These are phyloP conservation scores for Thalassia testudinum DNA, from an alignment of 116 monocot species.

Conservation along the genomic window DNA sequence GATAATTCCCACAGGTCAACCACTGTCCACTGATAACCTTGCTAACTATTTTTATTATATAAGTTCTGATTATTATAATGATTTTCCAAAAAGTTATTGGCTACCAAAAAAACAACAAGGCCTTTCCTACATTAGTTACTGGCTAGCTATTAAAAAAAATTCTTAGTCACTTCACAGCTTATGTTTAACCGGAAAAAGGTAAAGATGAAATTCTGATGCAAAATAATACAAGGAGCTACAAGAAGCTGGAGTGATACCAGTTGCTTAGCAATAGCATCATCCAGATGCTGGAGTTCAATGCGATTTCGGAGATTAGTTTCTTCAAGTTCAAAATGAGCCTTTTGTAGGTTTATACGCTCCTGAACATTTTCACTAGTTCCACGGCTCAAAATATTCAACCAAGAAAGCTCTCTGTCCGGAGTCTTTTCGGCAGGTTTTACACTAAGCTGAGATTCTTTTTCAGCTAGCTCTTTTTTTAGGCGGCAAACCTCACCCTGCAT, in stretches of 20 bases:
- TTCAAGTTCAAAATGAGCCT: conserved; percentile 88
- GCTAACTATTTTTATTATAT: too few relatives aligned
- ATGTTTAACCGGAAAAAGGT: too few relatives aligned
- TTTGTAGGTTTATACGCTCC: conserved; percentile 93
- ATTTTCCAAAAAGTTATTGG: too few relatives aligned
- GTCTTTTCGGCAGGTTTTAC: conserved; percentile 50
- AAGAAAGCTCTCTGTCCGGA: conserved; percentile 74
- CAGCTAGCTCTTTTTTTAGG: conserved; percentile 73
- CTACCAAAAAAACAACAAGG: too few relatives aligned
- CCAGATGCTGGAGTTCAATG: conserved; percentile 76
- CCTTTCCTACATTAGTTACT: too few relatives aligned
- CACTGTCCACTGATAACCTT: too few relatives aligned
- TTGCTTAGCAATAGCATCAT: conserved; percentile 80
- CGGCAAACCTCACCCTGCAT: conserved; percentile 71
- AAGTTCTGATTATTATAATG: too few relatives aligned
- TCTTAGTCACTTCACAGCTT: too few relatives aligned
- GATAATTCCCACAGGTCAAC: too few relatives aligned
- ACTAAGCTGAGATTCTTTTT: conserved; percentile 81
- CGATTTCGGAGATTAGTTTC: conserved; percentile 88
- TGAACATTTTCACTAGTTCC: conserved; percentile 98
- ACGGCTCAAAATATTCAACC: conserved; percentile 75
- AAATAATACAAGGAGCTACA: too few relatives aligned
- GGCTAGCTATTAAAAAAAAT: too few relatives aligned
- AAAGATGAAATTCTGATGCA: too few relatives aligned
- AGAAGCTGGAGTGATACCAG: conserved; percentile 23